Evolutionary conservation across 1,284 basidiomycete species (phyloP).

Genomic region (Farysia itapuensis): DNA sequence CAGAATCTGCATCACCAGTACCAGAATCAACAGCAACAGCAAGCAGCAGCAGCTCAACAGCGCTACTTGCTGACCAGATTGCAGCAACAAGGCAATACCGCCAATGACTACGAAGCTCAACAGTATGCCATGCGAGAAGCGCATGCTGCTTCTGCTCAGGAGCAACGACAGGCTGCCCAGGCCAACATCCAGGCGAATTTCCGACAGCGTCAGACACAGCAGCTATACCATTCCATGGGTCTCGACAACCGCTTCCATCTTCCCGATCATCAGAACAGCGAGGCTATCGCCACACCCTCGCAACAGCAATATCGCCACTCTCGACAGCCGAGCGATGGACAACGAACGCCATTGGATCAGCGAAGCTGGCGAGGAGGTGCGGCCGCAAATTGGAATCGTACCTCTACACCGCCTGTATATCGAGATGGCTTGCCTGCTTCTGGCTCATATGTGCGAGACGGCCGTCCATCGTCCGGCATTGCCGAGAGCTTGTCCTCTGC

Average conservation of each 20-base stretch:
- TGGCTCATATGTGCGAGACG: conserved; percentile 15
- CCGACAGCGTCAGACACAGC: conserved; percentile 47
- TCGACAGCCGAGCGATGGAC: conserved; percentile 21
- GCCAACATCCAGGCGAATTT: conserved; percentile 50
- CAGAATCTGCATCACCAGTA: conserved; percentile 23
- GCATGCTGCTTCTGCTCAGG: conserved; percentile 31
- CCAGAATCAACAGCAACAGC: conserved; percentile 8
- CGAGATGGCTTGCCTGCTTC: conserved; percentile 23
- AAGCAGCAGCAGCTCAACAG: conserved; percentile 43
- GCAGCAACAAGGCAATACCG: conserved; percentile 14
- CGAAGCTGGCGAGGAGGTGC: conserved; percentile 32
- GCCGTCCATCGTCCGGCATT: conserved; percentile 22
- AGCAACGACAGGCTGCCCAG: conserved; percentile 50
- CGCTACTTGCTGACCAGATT: conserved; percentile 46
- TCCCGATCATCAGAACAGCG: neutral
- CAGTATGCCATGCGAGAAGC: conserved; percentile 6
- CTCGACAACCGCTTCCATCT: conserved; percentile 11
- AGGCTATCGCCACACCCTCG: conserved; percentile 18
- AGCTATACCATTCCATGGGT: conserved; percentile 36
- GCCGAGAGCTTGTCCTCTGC: conserved; percentile 37
- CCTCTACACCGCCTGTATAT: conserved; percentile 19
- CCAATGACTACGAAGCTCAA: conserved; percentile 25
- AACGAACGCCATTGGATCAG: conserved; percentile 20
- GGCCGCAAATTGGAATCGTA: conserved; percentile 2
- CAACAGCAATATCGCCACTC: conserved; percentile 31